These are phyloP conservation scores for Stemphylium vesicarium DNA, from an alignment of 2,329 filamentous ascomycete species.

Conservation along the genomic window DNA sequence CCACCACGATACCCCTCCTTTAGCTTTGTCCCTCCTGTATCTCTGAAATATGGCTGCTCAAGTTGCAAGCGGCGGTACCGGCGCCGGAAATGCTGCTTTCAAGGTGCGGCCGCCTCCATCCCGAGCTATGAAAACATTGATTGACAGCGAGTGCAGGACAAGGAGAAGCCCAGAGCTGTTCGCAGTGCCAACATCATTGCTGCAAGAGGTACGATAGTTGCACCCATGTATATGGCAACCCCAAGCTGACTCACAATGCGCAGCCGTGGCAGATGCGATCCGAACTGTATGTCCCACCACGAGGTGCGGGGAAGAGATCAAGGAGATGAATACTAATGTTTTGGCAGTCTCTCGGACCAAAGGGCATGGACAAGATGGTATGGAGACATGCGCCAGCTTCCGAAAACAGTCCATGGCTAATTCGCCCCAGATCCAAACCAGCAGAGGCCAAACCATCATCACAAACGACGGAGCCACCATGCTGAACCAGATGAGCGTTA, in stretches of 20 bases:
- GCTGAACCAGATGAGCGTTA: constrained; percentile 98
- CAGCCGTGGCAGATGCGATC: constrained; percentile 96
- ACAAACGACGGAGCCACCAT: constrained; percentile 99
- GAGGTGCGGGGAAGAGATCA: constrained; percentile 24
- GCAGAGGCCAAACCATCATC: constrained; percentile 97
- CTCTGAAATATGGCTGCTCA: constrained; percentile 43
- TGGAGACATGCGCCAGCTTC: constrained; percentile 8
- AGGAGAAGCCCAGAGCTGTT: constrained; percentile 98
- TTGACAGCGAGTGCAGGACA: constrained; percentile 64
- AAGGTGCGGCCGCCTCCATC: constrained; percentile 55
- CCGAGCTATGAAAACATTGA: constrained; percentile 36
- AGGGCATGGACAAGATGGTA: constrained; percentile 98
- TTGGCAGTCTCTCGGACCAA: constrained; percentile 78
- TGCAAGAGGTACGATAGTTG: constrained; percentile 74
- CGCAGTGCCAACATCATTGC: constrained; percentile 96
- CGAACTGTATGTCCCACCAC: constrained; percentile 67
- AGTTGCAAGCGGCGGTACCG: constrained; percentile 47
- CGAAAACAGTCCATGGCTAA: constrained; percentile 13
- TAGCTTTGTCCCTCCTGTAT: constrained; percentile 6
- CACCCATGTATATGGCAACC: constrained; percentile 23
- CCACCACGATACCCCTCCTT: constrained; percentile 31
- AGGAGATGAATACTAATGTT: constrained; percentile 29
- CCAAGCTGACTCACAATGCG: constrained; percentile 28
- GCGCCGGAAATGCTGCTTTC: constrained; percentile 69
- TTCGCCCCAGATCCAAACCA: constrained; percentile 76